A percentile compares a stretch with the other conserved stretches of the same genome.
Evolutionary conservation across 2,329 filamentous ascomycete genomes (phyloP).

Genomic region (Westerdykella ornata): DNA sequence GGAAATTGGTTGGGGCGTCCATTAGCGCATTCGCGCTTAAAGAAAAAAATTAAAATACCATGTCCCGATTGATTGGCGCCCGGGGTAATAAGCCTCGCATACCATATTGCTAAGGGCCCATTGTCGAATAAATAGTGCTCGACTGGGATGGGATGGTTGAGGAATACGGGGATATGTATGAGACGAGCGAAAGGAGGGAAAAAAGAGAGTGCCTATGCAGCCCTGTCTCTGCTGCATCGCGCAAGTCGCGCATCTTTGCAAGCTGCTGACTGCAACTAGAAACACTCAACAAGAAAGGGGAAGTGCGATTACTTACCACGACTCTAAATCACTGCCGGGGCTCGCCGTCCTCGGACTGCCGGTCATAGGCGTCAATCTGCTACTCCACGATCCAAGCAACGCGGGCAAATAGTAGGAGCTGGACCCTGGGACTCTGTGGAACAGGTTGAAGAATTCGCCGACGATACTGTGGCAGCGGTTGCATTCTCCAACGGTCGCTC

Average conservation of each 20-base stretch:
- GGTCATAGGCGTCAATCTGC: conserved; percentile 15
- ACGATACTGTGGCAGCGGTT: conserved; percentile 20
- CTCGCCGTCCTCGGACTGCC: conserved; percentile 26
- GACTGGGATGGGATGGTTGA: conserved; percentile 10
- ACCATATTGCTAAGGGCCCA: conserved; percentile 16
- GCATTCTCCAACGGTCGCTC: conserved; percentile 27
- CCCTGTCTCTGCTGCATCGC: neutral
- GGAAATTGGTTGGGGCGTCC: conserved; percentile 26
- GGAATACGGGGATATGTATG: conserved; percentile 21
- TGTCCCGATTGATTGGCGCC: conserved; percentile 27
- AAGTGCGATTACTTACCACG: conserved; percentile 33
- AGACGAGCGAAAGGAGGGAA: conserved; percentile 13
- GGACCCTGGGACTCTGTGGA: conserved; percentile 28
- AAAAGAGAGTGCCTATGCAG: no score
- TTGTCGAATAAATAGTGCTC: conserved; percentile 6
- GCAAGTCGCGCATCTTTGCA: no score
- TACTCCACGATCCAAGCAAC: conserved; percentile 30
- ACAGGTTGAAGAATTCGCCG: conserved; percentile 37
- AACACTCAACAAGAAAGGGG: neutral
- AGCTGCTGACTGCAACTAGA: neutral
- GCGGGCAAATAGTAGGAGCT: conserved; percentile 29
- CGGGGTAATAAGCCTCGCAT: conserved; percentile 22
- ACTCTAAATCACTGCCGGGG: conserved; percentile 27
- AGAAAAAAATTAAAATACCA: conserved; percentile 33
- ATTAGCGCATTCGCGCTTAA: conserved; percentile 31